Percentiles rank a stretch among this genome's conserved stretches.
Evolutionary conservation across 306 rosid species (phyloP).

Genomic region (Cucurbita pepo): DNA sequence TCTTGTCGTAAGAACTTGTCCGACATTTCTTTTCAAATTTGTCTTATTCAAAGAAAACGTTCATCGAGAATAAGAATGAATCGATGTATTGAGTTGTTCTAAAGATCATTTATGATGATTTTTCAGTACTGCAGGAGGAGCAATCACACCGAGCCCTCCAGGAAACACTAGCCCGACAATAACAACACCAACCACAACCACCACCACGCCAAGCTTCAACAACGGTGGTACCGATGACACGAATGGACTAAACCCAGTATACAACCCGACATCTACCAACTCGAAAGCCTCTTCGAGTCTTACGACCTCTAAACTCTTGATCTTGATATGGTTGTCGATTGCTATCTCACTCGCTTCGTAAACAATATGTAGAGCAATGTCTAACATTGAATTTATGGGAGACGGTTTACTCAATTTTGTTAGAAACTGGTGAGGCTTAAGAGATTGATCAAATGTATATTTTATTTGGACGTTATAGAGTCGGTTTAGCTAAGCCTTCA

Average conservation of each 20-base stretch:
- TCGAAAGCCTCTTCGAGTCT: conserved; percentile 7
- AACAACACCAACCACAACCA: conserved; percentile 20
- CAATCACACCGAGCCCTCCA: conserved; percentile 28
- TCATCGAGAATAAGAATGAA: not conserved
- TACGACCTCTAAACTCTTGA: conserved; percentile 2
- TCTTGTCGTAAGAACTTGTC: not conserved
- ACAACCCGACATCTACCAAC: conserved; percentile 20
- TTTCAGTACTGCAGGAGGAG: conserved; percentile 69
- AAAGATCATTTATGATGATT: not conserved
- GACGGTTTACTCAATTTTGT: conserved; percentile 56
- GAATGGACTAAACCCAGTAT: conserved; percentile 26
- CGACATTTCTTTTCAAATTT: not conserved
- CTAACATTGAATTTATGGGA: not conserved
- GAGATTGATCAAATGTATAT: conserved; percentile 13
- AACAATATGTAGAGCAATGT: not conserved
- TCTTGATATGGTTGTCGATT: conserved; percentile 10
- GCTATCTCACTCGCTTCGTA: conserved; percentile 12
- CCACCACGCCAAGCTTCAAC: conserved; percentile 20
- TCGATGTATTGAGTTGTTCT: not conserved
- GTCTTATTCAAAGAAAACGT: not conserved
- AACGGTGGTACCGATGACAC: conserved; percentile 7
- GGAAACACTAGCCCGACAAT: conserved; percentile 20
- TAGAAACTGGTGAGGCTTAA: conserved; percentile 26
- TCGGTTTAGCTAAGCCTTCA: not conserved
- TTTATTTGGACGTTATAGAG: not conserved